Evolutionary conservation across 805 yeast species (phyloP).

Genomic region (Kodamaea fukazawae): DNA sequence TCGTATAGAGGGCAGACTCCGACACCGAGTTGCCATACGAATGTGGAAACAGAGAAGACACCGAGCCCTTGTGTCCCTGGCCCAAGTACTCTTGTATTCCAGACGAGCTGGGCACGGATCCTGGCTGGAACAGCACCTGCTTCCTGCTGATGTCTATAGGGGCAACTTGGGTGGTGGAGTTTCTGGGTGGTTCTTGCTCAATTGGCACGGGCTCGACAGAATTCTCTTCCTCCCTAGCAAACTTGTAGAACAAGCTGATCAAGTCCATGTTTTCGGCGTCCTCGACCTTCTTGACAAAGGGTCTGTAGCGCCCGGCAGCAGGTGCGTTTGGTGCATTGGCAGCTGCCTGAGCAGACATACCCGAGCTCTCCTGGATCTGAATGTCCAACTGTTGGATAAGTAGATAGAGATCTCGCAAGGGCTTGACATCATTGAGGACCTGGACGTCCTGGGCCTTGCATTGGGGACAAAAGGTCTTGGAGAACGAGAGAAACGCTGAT

Average conservation of each 20-base stretch:
- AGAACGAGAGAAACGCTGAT: conserved; percentile 17
- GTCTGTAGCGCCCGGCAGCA: too few relatives aligned
- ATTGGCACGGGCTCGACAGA: neutral
- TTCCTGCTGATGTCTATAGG: conserved; percentile 7
- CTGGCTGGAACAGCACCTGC: conserved; percentile 6
- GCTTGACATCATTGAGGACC: conserved; percentile 28
- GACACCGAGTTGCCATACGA: conserved; percentile 1
- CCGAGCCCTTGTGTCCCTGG: neutral
- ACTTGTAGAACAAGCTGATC: conserved; percentile 36
- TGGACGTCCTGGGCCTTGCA: conserved; percentile 13
- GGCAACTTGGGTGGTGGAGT: conserved; percentile 5
- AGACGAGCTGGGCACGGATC: neutral
- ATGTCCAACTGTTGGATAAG: conserved; percentile 21
- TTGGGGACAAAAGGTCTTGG: conserved; percentile 8
- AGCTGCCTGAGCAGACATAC: too few relatives aligned
- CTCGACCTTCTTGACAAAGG: neutral
- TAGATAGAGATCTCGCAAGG: conserved; percentile 32
- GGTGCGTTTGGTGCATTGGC: too few relatives aligned
- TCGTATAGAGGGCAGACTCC: neutral
- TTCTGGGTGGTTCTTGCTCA: neutral
- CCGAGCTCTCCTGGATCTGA: conserved; percentile 8
- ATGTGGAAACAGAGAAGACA: conserved; percentile 4
- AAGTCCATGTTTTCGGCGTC: conserved; percentile 22
- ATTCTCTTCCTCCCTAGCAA: conserved; percentile 35
- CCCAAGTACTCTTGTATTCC: neutral